Percentiles rank a stretch among this genome's conserved stretches.
These are phyloP conservation scores for Pyrenophora teres DNA, from an alignment of 2,329 filamentous ascomycete species.

Conservation along the genomic window DNA sequence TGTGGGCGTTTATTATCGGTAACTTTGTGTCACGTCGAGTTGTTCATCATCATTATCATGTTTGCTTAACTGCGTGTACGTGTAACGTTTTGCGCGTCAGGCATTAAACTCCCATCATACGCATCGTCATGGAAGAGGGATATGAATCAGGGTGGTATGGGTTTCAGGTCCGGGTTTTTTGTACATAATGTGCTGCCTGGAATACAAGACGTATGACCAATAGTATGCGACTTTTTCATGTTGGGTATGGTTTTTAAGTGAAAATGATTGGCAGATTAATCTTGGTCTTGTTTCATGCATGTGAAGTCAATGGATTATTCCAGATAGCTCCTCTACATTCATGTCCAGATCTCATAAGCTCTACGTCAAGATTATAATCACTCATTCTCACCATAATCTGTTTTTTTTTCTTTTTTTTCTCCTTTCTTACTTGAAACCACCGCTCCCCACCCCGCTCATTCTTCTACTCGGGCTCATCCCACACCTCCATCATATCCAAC, in stretches of 20 bases:
- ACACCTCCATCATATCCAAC: slow-evolving; percentile 74
- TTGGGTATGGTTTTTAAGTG: background rate
- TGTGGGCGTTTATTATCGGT: slow-evolving; percentile 12
- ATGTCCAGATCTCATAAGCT: too few species aligned
- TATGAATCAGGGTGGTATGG: slow-evolving; percentile 7
- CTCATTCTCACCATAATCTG: too few species aligned
- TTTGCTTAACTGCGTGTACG: background rate
- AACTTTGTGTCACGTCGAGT: slow-evolving; percentile 11
- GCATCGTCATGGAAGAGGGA: slow-evolving; percentile 14
- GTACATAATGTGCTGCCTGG: slow-evolving; percentile 14
- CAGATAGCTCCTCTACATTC: too few species aligned
- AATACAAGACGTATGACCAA: slow-evolving; percentile 10
- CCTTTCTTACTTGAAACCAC: too few species aligned
- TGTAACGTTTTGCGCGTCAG: background rate
- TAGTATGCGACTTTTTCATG: background rate
- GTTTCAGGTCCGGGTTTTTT: slow-evolving; percentile 12
- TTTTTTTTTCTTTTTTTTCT: too few species aligned
- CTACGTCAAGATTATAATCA: too few species aligned
- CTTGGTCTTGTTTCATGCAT: too few species aligned
- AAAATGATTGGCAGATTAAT: too few species aligned
- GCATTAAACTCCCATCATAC: background rate
- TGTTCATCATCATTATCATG: slow-evolving; percentile 1
- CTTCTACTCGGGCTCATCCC: slow-evolving; percentile 25
- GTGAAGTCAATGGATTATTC: too few species aligned
- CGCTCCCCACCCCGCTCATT: too few species aligned